Conservation (phyloP, 176 grass and related monocot species). For the Zoysia pacifica region DNA sequence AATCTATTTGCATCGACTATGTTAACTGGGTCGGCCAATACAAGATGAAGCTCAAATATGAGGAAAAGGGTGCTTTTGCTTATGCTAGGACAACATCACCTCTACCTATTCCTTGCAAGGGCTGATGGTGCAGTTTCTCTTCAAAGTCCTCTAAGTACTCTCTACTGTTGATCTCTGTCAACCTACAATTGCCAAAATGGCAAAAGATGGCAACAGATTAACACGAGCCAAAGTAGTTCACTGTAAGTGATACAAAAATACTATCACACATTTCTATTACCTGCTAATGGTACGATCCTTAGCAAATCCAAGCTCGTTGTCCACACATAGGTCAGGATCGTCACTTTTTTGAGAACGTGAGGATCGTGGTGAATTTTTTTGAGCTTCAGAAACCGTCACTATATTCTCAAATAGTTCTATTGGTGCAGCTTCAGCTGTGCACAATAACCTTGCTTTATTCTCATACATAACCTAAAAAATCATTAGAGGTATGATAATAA, state of each 20-base stretch:
- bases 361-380: conserved; percentile 54
- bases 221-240: not conserved
- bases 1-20: not conserved
- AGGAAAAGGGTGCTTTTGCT: not conserved
- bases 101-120: conserved; percentile 27
- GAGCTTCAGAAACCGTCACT: conserved; percentile 68
- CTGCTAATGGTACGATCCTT: conserved; percentile 95
- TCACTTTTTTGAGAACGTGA: conserved; percentile 51
- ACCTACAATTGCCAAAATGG: conserved; percentile 39
- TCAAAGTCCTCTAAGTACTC: conserved; percentile 86
- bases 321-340: conserved; percentile 85
- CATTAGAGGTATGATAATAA: conserved; percentile 9
- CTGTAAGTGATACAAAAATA: not conserved
- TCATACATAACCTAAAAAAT: conserved; percentile 84
- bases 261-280: conserved; percentile 27
- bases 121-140: conserved; percentile 45
- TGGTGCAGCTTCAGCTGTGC: conserved; percentile 75
- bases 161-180: conserved; percentile 86
- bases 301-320: conserved; percentile 92
- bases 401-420: conserved; percentile 71
- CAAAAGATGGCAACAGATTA: not conserved
- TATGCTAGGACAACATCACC: conserved; percentile 42
- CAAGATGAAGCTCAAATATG: too few species aligned
- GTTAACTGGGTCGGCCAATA: not conserved
- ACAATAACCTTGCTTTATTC: conserved; percentile 82